Base-by-base conservation (phyloP, 1,284 basidiomycete genomes). In the Irpex rosettiformis region DNA sequence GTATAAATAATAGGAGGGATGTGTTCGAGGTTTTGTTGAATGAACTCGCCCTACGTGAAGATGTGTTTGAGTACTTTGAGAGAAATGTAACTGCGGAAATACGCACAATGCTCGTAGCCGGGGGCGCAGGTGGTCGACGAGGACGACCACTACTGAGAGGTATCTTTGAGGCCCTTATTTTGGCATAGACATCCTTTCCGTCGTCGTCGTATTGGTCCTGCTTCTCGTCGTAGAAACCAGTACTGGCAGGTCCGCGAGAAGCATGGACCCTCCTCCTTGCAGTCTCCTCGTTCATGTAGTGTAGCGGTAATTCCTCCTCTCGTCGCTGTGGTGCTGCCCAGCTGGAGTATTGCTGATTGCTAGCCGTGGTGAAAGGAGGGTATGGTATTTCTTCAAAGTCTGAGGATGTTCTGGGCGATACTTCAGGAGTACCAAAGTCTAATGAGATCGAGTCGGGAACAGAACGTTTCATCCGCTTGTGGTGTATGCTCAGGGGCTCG, bases 1-100 rank as follows among this genome's bases (percentile, higher is more conserved):
- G 95, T 97, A 78, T 99, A 99, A 56, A 96, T 77, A 57, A 87
- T 82, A 3, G 94, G 88, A 16, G 90, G 85, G 61, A 96, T 76
- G 69, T 92, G 85, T 68, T 94, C 92, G 59, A 88, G 78, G 74
- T 95, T 92, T 77, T 95, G 91, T 52, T 85, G 75, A 61, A 93
- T 72, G 72, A 93, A 88, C 68, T 94, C 93, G 67, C 79, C 76
- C 92, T 93, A 65, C 16, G 57, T 59, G 30, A 58, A 1, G 16
- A 37, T 28, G 53, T 25, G n/a, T n/a, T 27, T 27, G 43, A 42
- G 8, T 16, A 55, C 49, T 37, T 56, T 27, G 21, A 37, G 29
- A 27, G 27, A 28, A 58, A 54, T 55, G 52, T 40, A 8, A 16
- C 40, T 48, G 27, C 13, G 27, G 43, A 42, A 18, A 37, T 48